phyloP scores from a whole-genome alignment of 2,329 filamentous ascomycete species.

The Hymenoscyphus occultus region DNA sequence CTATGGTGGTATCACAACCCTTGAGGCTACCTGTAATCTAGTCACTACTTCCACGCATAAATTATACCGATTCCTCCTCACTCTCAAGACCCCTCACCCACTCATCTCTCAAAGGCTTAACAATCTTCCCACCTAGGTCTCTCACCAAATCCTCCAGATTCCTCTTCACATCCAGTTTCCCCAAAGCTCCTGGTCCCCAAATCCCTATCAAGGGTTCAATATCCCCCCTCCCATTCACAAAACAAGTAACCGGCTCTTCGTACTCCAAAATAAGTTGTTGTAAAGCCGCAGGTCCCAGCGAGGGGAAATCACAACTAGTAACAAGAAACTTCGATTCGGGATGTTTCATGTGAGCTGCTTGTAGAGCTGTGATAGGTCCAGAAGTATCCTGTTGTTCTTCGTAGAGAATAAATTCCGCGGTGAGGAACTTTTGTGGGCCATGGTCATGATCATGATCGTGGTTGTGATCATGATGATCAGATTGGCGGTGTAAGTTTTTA shows the following conservation, averaged over 20 bases:
- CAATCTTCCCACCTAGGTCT: conserved; percentile 21
- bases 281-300: conserved; percentile 33
- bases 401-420: background rate
- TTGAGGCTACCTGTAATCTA: background rate
- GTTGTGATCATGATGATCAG: background rate
- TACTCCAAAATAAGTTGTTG: conserved; percentile 31
- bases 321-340: background rate
- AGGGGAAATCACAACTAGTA: conserved; percentile 36
- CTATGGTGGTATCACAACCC: no score
- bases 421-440: background rate
- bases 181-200: conserved; percentile 37
- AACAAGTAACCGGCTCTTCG: conserved; percentile 37
- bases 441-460: background rate
- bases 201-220: conserved; percentile 39
- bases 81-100: conserved; percentile 43
- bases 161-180: conserved; percentile 12
- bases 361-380: background rate
- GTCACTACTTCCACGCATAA: background rate
- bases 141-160: conserved; percentile 23
- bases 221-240: conserved; percentile 33
- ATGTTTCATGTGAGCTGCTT: background rate
- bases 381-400: background rate
- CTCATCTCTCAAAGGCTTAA: conserved; percentile 37
- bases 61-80: conserved; percentile 40
- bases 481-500: background rate